These are phyloP conservation scores for Articulospora tetracladia DNA, from an alignment of 495 filamentous ascomycete species.

Conservation along the genomic window DNA sequence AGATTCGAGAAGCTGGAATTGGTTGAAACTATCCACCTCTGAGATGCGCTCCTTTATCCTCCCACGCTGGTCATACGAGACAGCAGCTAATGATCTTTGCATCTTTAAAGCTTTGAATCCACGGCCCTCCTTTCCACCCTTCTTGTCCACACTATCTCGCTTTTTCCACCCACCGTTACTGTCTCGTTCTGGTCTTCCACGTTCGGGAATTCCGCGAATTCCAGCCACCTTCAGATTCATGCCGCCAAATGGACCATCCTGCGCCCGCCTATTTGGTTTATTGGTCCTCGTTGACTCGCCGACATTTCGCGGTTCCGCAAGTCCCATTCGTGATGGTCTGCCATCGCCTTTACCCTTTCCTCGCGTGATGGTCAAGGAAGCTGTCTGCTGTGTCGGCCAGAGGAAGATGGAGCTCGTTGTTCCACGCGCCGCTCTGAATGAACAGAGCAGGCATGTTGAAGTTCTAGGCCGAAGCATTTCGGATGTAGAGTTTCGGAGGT, in stretches of 20 bases:
- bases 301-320: slow-evolving; percentile 14
- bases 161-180: slow-evolving; percentile 34
- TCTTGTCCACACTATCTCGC: slow-evolving; percentile 25
- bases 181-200: slow-evolving; percentile 26
- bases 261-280: slow-evolving; percentile 30
- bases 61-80: slow-evolving; percentile 68
- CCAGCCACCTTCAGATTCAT: slow-evolving; percentile 75
- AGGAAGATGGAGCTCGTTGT: not conserved
- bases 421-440: slow-evolving; percentile 23
- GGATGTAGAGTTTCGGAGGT: not conserved
- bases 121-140: slow-evolving; percentile 28
- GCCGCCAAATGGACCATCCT: slow-evolving; percentile 63
- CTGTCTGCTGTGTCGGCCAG: slow-evolving; percentile 10
- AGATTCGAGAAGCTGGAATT: slow-evolving; percentile 68
- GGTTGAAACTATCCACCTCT: slow-evolving; percentile 69
- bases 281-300: not conserved
- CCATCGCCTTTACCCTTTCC: not conserved
- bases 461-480: slow-evolving; percentile 23
- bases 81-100: slow-evolving; percentile 70
- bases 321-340: slow-evolving; percentile 20
- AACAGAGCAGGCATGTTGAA: slow-evolving; percentile 23
- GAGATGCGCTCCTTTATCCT: slow-evolving; percentile 66
- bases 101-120: slow-evolving; percentile 89
- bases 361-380: slow-evolving; percentile 12
- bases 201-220: slow-evolving; percentile 33